These are phyloP conservation scores for Schizopora paradoxa DNA, from an alignment of 1,284 basidiomycete genomes.

Conservation along the genomic window DNA sequence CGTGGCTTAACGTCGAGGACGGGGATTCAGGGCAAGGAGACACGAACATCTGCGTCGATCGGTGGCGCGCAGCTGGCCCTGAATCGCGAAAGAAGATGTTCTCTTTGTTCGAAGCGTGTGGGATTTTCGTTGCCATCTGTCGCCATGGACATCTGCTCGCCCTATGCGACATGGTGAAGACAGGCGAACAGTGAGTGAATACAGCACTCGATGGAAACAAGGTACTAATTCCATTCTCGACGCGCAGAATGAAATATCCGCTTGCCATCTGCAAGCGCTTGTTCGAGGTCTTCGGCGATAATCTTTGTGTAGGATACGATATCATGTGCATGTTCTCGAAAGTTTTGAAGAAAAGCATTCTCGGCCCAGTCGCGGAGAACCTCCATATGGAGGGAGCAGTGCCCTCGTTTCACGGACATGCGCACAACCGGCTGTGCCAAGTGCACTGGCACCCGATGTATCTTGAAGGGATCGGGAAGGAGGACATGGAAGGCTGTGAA, in stretches of 20 bases:
- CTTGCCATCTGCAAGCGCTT: conserved; percentile 12
- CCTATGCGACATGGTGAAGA: conserved; percentile 19
- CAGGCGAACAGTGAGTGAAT: conserved; percentile 20
- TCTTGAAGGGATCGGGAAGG: conserved; percentile 24
- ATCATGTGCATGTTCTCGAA: conserved; percentile 19
- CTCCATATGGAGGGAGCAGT: conserved; percentile 19
- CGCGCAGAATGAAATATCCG: conserved; percentile 18
- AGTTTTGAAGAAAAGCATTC: conserved; percentile 6
- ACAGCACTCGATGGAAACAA: not conserved
- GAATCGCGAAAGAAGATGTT: conserved; percentile 6
- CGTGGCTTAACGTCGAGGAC: not conserved
- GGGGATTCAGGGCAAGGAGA: not conserved
- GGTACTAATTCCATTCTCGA: not conserved
- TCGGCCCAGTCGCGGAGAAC: not conserved
- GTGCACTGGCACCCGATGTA: conserved; percentile 24
- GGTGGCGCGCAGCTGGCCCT: conserved; percentile 8
- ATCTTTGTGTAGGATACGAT: conserved; percentile 16
- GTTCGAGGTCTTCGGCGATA: conserved; percentile 6
- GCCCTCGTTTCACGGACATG: conserved; percentile 29
- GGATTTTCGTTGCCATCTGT: conserved; percentile 20
- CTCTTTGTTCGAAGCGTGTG: conserved; percentile 17
- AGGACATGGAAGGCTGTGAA: conserved; percentile 29
- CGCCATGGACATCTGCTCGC: conserved; percentile 19
- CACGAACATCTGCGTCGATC: conserved; percentile 1
- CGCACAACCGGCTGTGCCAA: conserved; percentile 29